Evolutionary conservation across 176 grass and related monocot species (phyloP).

Genomic region (Triticum urartu): DNA sequence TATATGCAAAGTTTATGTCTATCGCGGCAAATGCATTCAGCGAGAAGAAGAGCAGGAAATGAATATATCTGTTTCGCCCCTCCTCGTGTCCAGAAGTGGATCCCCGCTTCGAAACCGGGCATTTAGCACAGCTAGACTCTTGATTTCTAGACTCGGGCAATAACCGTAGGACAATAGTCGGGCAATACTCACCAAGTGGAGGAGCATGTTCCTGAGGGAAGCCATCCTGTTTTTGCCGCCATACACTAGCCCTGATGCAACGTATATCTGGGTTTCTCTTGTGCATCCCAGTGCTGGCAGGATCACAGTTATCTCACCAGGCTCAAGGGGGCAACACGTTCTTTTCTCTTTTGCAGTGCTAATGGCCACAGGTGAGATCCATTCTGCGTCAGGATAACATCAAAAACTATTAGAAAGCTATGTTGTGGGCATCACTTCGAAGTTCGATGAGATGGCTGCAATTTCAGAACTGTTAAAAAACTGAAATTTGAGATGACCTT

Average conservation of each 20-base stretch:
- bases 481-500: slow-evolving; percentile 45
- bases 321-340: slow-evolving; percentile 91
- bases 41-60: background rate
- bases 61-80: background rate
- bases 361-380: slow-evolving; percentile 90
- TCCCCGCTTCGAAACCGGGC: background rate
- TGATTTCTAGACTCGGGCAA: background rate
- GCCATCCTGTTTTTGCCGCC: slow-evolving; percentile 92
- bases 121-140: background rate
- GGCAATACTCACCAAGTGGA: slow-evolving; percentile 58
- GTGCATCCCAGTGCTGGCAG: slow-evolving; percentile 83
- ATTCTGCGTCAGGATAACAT: slow-evolving; percentile 51
- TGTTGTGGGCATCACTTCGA: background rate
- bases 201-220: slow-evolving; percentile 94
- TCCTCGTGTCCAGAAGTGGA: background rate
- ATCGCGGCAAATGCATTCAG: background rate
- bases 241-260: slow-evolving; percentile 86
- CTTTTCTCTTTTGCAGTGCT: slow-evolving; percentile 90
- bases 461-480: background rate
- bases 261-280: slow-evolving; percentile 84
- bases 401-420: background rate
- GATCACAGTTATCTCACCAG: slow-evolving; percentile 78
- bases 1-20: background rate
- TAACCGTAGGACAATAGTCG: background rate
- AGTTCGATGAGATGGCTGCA: background rate